Percentiles rank a stretch among this genome's conserved stretches.
Evolutionary conservation across 495 filamentous ascomycete genomes (phyloP).

Genomic region (Patellaria atrata): DNA sequence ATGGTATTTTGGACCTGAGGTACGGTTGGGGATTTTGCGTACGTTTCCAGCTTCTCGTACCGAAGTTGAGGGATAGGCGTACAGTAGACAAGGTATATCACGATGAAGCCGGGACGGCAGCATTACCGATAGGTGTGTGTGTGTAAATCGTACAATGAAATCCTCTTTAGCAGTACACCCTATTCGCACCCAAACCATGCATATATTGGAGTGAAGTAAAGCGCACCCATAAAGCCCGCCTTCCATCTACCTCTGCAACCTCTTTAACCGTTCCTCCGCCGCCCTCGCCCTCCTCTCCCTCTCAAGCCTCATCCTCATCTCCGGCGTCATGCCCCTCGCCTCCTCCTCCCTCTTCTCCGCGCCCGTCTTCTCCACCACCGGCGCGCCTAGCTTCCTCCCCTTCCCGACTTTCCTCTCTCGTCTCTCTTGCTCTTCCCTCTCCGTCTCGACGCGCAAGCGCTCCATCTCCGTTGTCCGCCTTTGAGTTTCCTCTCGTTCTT

Average conservation of each 20-base stretch:
- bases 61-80: no score
- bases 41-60: no score
- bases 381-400: conserved; percentile 35
- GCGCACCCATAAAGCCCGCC: no score
- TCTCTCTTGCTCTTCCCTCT: conserved; percentile 39
- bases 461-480: conserved; percentile 35
- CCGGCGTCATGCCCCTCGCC: conserved; percentile 65
- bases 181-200: no score
- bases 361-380: conserved; percentile 45
- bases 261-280: conserved; percentile 69
- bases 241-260: conserved; percentile 47
- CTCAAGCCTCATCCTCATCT: conserved; percentile 69
- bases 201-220: no score
- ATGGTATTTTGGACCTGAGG: no score
- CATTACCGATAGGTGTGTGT: no score
- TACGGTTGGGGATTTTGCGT: no score
- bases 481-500: conserved; percentile 39
- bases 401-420: conserved; percentile 50
- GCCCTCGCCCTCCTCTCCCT: conserved; percentile 70
- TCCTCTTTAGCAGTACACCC: no score
- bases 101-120: no score
- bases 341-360: conserved; percentile 71
- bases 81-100: no score
- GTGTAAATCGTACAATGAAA: no score
- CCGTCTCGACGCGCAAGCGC: conserved; percentile 25